These are phyloP conservation scores for Mycena haematopus DNA, from an alignment of 768 basidiomycete species.

Conservation along the genomic window DNA sequence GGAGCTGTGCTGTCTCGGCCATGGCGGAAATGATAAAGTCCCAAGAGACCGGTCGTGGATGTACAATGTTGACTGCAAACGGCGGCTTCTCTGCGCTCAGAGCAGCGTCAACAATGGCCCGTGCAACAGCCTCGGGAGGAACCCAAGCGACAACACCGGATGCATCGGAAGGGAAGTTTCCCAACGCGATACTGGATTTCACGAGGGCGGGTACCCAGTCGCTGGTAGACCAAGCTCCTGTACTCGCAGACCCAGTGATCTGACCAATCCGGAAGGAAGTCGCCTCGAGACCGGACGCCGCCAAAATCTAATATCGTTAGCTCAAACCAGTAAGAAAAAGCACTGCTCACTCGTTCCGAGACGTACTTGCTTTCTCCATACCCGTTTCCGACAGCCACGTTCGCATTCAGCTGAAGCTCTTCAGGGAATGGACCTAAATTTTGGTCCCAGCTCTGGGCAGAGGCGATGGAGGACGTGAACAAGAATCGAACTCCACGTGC, in stretches of 20 bases:
- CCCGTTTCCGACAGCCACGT: slow-evolving; percentile 37
- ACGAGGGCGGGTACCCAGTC: slow-evolving; percentile 24
- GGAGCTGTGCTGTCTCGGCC: neutral
- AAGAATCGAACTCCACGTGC: slow-evolving; percentile 34
- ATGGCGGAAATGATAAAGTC: neutral
- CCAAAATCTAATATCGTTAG: neutral
- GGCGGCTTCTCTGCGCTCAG: slow-evolving; percentile 31
- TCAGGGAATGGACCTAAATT: slow-evolving; percentile 40
- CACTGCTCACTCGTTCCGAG: neutral
- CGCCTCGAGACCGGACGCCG: neutral
- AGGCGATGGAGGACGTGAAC: slow-evolving; percentile 45
- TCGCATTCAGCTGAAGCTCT: slow-evolving; percentile 24
- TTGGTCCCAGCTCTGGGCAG: slow-evolving; percentile 34
- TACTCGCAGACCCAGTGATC: neutral
- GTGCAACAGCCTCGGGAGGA: slow-evolving; percentile 41
- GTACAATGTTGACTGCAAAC: slow-evolving; percentile 37
- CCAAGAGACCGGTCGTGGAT: neutral
- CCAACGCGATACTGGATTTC: slow-evolving; percentile 30
- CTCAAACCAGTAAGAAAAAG: neutral
- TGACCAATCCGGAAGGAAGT: neutral
- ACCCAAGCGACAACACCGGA: slow-evolving; percentile 42
- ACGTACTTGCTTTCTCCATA: slow-evolving; percentile 42
- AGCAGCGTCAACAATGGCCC: slow-evolving; percentile 40
- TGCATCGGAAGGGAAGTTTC: slow-evolving; percentile 19
- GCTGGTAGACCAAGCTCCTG: slow-evolving; percentile 32